A percentile compares a stretch with the other conserved stretches of the same genome.
These are phyloP conservation scores for Apiospora marii DNA, from an alignment of 2,329 filamentous ascomycete species.

Conservation along the genomic window DNA sequence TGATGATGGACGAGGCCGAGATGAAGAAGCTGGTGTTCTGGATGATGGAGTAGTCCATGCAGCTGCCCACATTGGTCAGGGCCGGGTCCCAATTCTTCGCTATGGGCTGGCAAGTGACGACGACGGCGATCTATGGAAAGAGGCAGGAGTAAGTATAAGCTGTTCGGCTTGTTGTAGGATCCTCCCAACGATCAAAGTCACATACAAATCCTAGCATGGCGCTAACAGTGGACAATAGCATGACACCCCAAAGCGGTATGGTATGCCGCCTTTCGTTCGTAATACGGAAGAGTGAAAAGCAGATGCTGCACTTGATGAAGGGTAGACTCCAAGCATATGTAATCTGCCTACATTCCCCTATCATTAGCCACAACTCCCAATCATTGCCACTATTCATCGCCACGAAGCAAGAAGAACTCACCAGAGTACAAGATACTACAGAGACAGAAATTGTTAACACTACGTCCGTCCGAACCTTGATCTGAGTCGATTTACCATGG, in stretches of 20 bases:
- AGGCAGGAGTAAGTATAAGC: not conserved
- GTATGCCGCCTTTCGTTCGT: not conserved
- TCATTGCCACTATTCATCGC: not conserved
- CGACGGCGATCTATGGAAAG: constrained; percentile 3
- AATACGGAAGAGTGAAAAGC: constrained; percentile 22
- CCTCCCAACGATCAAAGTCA: not conserved
- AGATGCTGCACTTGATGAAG: constrained; percentile 26
- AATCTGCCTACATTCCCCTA: not conserved
- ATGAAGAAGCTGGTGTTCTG: constrained; percentile 24
- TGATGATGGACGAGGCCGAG: constrained; percentile 23
- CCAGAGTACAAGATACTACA: not conserved
- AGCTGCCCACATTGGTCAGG: not conserved
- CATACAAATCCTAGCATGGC: constrained; percentile 18
- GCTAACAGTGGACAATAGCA: constrained; percentile 16
- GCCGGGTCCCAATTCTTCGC: constrained; percentile 21
- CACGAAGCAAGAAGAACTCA: not conserved
- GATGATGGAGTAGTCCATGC: not conserved
- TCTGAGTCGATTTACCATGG: not conserved
- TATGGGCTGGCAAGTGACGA: constrained; percentile 21
- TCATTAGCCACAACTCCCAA: not conserved
- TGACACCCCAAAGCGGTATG: not conserved
- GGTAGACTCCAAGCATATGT: constrained; percentile 17
- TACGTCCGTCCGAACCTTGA: not conserved
- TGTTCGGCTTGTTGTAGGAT: not conserved
- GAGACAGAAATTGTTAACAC: not conserved